Evolutionary conservation across 148 eudicot species (phyloP), one percentile per base, ranked within the genome.

Genomic region (Rhododendron ovatum): DNA sequence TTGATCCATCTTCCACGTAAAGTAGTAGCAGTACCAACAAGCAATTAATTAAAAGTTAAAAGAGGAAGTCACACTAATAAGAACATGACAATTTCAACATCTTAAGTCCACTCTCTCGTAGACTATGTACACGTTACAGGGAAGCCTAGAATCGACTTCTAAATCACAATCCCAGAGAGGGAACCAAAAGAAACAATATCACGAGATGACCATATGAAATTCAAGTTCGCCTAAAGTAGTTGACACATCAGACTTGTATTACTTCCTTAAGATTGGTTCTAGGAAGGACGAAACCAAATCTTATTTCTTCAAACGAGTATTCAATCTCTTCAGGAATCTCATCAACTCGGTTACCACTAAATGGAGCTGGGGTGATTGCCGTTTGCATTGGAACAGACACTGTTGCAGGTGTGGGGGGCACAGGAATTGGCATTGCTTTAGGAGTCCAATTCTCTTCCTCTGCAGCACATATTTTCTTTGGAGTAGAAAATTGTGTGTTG

Each of bases 221-320:
- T 22, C 17, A 28, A 50, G 10, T n/a, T 53, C 80, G 13, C 33
- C 55, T 0, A 30, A 15, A 73, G 84, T 1, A 26, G 48, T 28
- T 33, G 48, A 43, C 26, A 35, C 45, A 59, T 91, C 88, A 91
- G 43, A 89, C 90, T 81, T 85, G 89, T 80, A 90, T 78, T 43
- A 74, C 91, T 83, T 88, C 85, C 87, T 87, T 88, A 11, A 86
- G 75, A 86, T 75, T 77, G 76, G 87, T 85, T 84, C 85, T 85
- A 43, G 94, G 92, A 84, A 88, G 87, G 86, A 89, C 90, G 88
- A 93, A 95, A 1, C 96, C 98, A 37, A 90, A 90, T 86, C 96
- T 86, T 82, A 88, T 88, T 90, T 97, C 98, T 86, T 97, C 99
- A 43, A 94, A 95, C 5, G 99, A 97, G 90, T 95, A 93, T 30